Conservation (phyloP, 2,329 filamentous ascomycete genomes). For the Claviceps fusiformis region DNA sequence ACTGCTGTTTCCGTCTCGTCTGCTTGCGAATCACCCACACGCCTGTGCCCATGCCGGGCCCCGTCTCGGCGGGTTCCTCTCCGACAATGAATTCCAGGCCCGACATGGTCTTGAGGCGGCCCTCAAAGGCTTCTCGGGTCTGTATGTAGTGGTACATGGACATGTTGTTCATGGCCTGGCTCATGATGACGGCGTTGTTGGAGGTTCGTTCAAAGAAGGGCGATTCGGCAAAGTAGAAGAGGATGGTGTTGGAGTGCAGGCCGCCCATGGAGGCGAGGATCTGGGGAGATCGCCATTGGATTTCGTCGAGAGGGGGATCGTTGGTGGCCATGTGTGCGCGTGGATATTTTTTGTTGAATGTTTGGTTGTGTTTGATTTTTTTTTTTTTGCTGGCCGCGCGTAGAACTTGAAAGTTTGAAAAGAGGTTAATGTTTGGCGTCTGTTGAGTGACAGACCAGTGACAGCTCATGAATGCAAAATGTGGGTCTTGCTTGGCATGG, state of each 20-base stretch:
- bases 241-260: conserved; percentile 50
- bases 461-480: no score
- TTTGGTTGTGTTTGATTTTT: conserved; percentile 20
- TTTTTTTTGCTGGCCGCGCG: background rate
- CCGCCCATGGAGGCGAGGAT: conserved; percentile 37
- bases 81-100: conserved; percentile 55
- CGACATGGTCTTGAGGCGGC: conserved; percentile 47
- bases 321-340: conserved; percentile 18
- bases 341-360: no score
- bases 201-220: conserved; percentile 56
- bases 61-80: conserved; percentile 50
- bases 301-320: conserved; percentile 49
- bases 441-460: no score
- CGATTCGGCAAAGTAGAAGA: conserved; percentile 55
- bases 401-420: no score
- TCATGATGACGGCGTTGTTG: conserved; percentile 51
- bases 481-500: no score
- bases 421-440: no score
- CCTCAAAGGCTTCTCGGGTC: conserved; percentile 51
- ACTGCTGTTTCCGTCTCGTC: conserved; percentile 42
- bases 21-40: conserved; percentile 61
- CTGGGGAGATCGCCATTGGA: conserved; percentile 47
- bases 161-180: conserved; percentile 48
- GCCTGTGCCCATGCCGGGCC: conserved; percentile 50
- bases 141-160: conserved; percentile 42